Base-by-base conservation (phyloP, 2,329 filamentous ascomycete genomes). In the Penicillium vulpinum region DNA sequence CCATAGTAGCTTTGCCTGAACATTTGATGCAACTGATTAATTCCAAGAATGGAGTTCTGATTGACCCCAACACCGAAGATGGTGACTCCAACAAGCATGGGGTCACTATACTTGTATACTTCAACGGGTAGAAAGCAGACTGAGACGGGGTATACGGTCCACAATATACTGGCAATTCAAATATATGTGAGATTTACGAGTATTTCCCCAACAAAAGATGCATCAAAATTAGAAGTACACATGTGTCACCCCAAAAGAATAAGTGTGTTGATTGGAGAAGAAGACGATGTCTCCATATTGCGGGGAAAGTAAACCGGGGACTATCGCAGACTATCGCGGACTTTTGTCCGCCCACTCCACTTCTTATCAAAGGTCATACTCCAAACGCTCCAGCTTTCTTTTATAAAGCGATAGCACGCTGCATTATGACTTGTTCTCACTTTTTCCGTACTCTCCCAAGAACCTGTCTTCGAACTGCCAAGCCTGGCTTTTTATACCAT, bases 311-410 rank as follows among this genome's bases (percentile, higher is more conserved):
- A 33, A 44, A 43, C 24, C 18, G 43, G 38, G 28, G 22, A 44
- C 26, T 46, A 52, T 39, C 28, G 48, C 54, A 33, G 35, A 46
- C 15, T n/a, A n/a, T 28, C 24, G 22, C 54, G 48, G 54, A 52
- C 48, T 40, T 40, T 35, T 35, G 54, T 56, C 54, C 48, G 54
- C 24, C 16, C 33, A 28, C 54, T 52, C 51, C 51, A 54, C 43
- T 48, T 43, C 47, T 56, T 56, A 56, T 56, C 54, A 56, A 38
- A 18, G 38, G 13, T 21, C 16, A 33, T 52, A 29, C 33, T 54
- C 47, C 47, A 44, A 13, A 13, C 43, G 13, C 43, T 31, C 45
- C 33, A 26, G 28, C 21, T 21, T n/a, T n/a, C 22, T 6, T 31
- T 36, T 52, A 52, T 35, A 41, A 56, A 28, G 33, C 48, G 24